Evolutionary conservation across 2,329 filamentous ascomycete species (phyloP), one percentile per base, ranked within the genome.

Genomic region (Cercospora citrullina): DNA sequence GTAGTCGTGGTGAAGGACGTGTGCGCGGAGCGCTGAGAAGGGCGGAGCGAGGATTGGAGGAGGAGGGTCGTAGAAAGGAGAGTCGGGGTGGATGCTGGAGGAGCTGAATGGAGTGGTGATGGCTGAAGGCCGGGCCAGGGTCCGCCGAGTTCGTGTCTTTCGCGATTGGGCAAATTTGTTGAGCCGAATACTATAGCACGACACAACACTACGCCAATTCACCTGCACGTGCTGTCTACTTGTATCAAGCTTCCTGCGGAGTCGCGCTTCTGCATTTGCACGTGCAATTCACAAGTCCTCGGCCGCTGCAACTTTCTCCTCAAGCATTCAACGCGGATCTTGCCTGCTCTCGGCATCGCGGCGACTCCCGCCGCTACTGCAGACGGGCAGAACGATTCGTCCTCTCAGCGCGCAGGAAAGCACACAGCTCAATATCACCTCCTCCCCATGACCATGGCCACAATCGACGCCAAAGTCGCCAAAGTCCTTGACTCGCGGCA

Each of bases 401-500:
- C 26, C 23, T 39, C 21, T 39, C 31, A 33, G 36, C 36, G 36
- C 6, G 7, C 36, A 42, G 36, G 31, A 33, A 21, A 60, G 30
- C 28, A 18, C 31, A 33, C 58, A 42, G 10, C 31, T 12, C 33
- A 48, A 31, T 39, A 23, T 60, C 30, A 60, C 58, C 58, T 36
- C 58, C 28, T 21, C 18, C 30, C 18, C 55, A 23, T 31, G 26
- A 64, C 51, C 16, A 71, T 71, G 69, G 64, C 71, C 30, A 12
- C 63, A 33, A 64, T 87, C 64, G 85, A 87, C 74, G 74, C 82
- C 55, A 81, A 82, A 68, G 85, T 87, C 36, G 84, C 85, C 55
- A 78, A 78, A 30, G 74, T 86, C 23, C 79, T 87, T 31, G 85
- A 85, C 75, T 75, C 75, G 57, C 73, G 71, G 30, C 77, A 75